phyloP scores from a whole-genome alignment of 768 basidiomycete species.

The Trametes meyenii region DNA sequence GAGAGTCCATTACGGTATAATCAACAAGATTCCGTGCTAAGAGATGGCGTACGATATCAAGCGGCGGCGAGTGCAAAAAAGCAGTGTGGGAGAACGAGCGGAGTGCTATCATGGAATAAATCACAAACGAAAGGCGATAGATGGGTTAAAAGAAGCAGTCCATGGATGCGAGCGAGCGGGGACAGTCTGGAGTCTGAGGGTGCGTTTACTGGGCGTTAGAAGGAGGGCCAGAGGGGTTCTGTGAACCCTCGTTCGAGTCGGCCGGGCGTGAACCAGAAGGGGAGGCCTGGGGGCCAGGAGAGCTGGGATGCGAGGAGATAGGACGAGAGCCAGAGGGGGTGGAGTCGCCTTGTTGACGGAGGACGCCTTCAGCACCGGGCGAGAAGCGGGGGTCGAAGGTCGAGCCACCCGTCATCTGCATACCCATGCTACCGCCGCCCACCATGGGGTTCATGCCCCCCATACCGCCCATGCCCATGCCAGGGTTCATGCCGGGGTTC shows the following conservation, averaged over 20 bases:
- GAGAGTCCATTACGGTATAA: slow-evolving; percentile 17
- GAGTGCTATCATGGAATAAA: not conserved
- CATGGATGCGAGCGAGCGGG: slow-evolving; percentile 11
- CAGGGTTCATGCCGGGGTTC: slow-evolving; percentile 22
- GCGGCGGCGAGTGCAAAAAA: not conserved
- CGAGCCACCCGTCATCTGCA: slow-evolving; percentile 55
- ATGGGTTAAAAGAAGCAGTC: slow-evolving; percentile 5
- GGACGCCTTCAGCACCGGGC: slow-evolving; percentile 31
- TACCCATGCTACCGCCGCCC: slow-evolving; percentile 22
- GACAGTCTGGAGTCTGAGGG: not conserved
- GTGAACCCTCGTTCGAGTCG: slow-evolving; percentile 13
- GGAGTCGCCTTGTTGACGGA: slow-evolving; percentile 13
- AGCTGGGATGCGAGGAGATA: slow-evolving; percentile 27
- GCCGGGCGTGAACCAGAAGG: slow-evolving; percentile 25
- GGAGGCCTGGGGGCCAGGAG: slow-evolving; percentile 26
- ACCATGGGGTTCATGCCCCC: slow-evolving; percentile 18
- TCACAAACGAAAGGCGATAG: not conserved
- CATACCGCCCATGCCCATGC: slow-evolving; percentile 25
- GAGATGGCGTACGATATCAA: slow-evolving; percentile 8
- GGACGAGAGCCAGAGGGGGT: slow-evolving; percentile 12
- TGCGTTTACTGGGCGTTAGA: slow-evolving; percentile 13
- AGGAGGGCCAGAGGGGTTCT: slow-evolving; percentile 13
- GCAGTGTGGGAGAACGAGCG: not conserved
- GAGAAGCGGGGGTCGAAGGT: slow-evolving; percentile 61
- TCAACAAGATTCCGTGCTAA: slow-evolving; percentile 13